Base-by-base conservation (phyloP, 2,329 filamentous ascomycete genomes). In the Teratosphaeria gauchensis region DNA sequence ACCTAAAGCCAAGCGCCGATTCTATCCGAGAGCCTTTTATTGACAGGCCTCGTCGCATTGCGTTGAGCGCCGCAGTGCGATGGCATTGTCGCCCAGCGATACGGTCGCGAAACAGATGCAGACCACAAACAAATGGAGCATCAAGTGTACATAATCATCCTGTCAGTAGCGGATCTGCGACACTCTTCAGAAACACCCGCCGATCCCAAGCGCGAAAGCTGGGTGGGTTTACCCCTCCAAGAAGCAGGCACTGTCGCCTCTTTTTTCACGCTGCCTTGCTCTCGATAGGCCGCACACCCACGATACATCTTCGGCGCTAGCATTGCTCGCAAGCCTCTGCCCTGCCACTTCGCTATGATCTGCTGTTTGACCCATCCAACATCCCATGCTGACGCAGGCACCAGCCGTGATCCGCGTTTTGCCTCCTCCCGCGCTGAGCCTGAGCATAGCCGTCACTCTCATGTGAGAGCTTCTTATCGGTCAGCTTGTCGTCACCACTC, bases 401-500 rank as follows among this genome's bases (percentile, higher is more conserved):
- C 52, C 52, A 31, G 52, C 24, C 12, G 28, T 53, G 24, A 19
- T 30, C 31, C 24, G 51, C 51, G n/a, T n/a, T 53, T 30, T 21
- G 48, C 48, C 48, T 16, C 51, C 31, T 32, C 51, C 24, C 51
- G 31, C 51, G 16, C 51, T 53, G 24, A 12, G 16, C n/a, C 51
- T 30, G 51, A 19, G 28, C 21, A 31, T 14, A 31, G 28, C 32
- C 32, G 32, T 53, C 12, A 35, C 52, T 35, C 28, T 53, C 51
- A 33, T 21, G 16, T 19, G 32, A 31, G 28, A 16, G 51, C 52
- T 31, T 35, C 28, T 53, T 32, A 21, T 35, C 28, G 52, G 52
- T 28, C 52, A 31, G 52, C 52, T 28, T 48, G 42, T 53, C 52
- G 52, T 31, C 52, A 53, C 52, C 52, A 53, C 52, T 53, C 52